Evolutionary conservation across 1,284 basidiomycete species (phyloP), one percentile per base, ranked within the genome.

Genomic region (Apiotrichum mycotoxinovorans): DNA sequence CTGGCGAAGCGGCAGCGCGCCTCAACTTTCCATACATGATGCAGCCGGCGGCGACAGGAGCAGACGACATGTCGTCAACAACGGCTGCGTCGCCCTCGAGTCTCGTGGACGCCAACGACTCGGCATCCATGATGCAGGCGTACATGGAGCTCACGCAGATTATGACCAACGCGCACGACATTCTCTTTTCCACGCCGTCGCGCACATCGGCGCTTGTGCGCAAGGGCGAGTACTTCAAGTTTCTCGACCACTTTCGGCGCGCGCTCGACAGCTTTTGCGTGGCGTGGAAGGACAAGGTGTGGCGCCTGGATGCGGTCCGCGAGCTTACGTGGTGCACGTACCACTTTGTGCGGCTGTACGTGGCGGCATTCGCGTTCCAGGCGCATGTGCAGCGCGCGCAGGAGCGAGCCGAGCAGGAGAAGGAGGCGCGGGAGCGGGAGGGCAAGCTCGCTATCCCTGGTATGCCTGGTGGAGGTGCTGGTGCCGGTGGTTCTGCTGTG

Each of bases 121-220:
- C 65, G 35, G 72, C 73, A 14, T 66, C 68, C 20, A 51, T 73
- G 45, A 72, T 75, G 65, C 73, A 75, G 52, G 66, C 68, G 11
- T 56, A 69, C 18, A 68, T 73, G 49, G 78, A 79, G 54, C 62
- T 79, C 22, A 78, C 75, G 26, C 75, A 79, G 56, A 78, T 76
- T 57, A 79, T 79, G 78, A 78, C 78, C 9, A 75, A 74, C 54
- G 75, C 75, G 1, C 76, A 78, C 64, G 78, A 78, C 58, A 74
- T 77, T 14, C 61, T 79, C 35, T 78, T 78, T 58, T 77, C 78
- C 0, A 75, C 70, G 22, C 74, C 72, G 42, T 63, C 70, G 3
- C 62, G 78, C 38, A 79, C 78, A 0, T 67, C 69, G 15, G 64
- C 67, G 10, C 66, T 79, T 0, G 74, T 78, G 22, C 65, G 71